Conservation (phyloP, 164 flowering plant species). For the Chloranthus sessilifolius region DNA sequence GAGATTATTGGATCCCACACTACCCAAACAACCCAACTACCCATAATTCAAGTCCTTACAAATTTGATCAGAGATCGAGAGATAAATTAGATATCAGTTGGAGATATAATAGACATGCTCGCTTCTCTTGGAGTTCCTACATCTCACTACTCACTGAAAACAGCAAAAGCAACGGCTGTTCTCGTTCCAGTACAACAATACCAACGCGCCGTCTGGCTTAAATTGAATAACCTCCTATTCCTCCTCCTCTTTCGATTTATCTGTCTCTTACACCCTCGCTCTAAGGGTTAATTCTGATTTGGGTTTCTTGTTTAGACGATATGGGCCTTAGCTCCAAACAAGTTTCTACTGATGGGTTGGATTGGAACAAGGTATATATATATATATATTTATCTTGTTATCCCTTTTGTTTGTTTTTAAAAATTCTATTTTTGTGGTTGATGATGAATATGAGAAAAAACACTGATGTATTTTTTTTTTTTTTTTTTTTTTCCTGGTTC, state of each 20-base stretch:
- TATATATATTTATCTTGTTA: background rate
- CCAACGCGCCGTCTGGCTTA: constrained; percentile 1
- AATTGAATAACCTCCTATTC: constrained; percentile 19
- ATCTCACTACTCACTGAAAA: constrained; percentile 3
- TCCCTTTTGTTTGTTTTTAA: background rate
- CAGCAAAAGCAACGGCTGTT: background rate
- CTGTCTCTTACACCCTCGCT: constrained; percentile 24
- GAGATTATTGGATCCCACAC: too few species aligned
- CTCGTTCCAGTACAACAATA: background rate
- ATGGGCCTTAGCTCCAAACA: constrained; percentile 67
- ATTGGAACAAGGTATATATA: constrained; percentile 27
- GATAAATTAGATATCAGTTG: too few species aligned
- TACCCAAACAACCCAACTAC: too few species aligned
- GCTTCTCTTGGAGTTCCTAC: constrained; percentile 33
- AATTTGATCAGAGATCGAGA: too few species aligned
- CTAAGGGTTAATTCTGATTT: constrained; percentile 23
- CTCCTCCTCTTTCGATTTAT: constrained; percentile 21
- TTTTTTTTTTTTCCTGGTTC: background rate
- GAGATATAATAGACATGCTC: constrained; percentile 46
- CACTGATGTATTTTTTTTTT: too few species aligned
- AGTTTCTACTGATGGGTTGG: constrained; percentile 37
- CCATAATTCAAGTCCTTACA: too few species aligned
- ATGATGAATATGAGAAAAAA: too few species aligned
- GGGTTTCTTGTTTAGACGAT: background rate
- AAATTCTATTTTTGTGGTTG: background rate